Conservation (phyloP, 306 rosid genomes). For the Glycine soja region DNA sequence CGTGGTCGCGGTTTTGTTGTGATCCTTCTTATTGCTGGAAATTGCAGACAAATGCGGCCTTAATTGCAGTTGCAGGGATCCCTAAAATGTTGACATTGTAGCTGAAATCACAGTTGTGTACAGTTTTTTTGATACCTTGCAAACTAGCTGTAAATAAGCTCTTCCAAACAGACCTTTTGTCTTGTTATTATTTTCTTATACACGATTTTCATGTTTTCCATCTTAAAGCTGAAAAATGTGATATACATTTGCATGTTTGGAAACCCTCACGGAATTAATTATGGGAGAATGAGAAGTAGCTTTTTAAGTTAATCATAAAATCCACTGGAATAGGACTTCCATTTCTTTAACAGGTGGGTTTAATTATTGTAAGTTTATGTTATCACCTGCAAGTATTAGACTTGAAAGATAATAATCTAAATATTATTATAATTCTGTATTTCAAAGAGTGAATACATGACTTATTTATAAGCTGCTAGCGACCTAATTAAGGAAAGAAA, state of each 20-base stretch:
- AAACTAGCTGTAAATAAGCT: not conserved
- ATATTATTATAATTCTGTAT: no score
- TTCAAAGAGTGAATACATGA: no score
- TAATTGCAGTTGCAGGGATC: not conserved
- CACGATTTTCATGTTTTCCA: no score
- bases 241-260: not conserved
- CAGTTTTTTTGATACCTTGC: not conserved
- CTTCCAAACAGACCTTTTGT: not conserved
- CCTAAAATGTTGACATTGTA: not conserved
- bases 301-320: not conserved
- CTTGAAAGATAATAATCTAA: no score
- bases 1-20: no score
- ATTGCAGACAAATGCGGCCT: not conserved
- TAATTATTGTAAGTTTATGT: conserved; percentile 5
- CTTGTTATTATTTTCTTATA: not conserved
- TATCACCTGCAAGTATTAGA: not conserved
- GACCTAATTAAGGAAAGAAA: no score
- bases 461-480: no score
- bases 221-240: not conserved
- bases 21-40: not conserved
- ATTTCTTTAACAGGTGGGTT: conserved; percentile 18
- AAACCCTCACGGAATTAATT: not conserved
- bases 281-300: conserved; percentile 3
- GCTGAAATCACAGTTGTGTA: not conserved
- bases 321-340: conserved; percentile 2